Percentiles rank a stretch among this genome's conserved stretches.
These are phyloP conservation scores for Sodiomyces alkalinus DNA, from an alignment of 2,329 filamentous ascomycete genomes.

Conservation along the genomic window DNA sequence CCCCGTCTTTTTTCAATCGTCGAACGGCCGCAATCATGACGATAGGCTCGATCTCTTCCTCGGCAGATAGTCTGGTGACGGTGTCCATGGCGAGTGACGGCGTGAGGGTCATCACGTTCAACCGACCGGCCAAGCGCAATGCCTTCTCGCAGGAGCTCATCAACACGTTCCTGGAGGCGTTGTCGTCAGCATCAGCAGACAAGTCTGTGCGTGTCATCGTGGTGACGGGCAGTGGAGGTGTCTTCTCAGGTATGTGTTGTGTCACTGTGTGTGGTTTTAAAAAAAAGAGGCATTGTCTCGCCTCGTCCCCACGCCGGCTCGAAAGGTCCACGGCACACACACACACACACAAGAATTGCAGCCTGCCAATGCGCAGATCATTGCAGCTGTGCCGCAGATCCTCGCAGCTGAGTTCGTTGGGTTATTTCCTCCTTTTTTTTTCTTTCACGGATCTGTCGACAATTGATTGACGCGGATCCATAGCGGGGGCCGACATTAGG, in stretches of 20 bases:
- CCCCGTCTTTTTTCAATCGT: neutral
- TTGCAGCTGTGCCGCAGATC: too few relatives aligned
- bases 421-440: too few relatives aligned
- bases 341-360: too few relatives aligned
- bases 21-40: neutral
- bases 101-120: constrained; percentile 32
- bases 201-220: constrained; percentile 17
- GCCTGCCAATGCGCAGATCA: too few relatives aligned
- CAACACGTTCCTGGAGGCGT: constrained; percentile 20
- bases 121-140: constrained; percentile 41
- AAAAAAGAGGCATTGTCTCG: too few relatives aligned
- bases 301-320: too few relatives aligned
- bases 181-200: constrained; percentile 12
- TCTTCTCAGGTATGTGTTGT: constrained; percentile 15
- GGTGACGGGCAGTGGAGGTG: constrained; percentile 18
- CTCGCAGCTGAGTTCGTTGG: too few relatives aligned
- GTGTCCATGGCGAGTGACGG: constrained; percentile 15
- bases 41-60: too few relatives aligned
- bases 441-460: too few relatives aligned
- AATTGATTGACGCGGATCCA: too few relatives aligned
- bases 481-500: constrained; percentile 1
- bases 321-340: too few relatives aligned
- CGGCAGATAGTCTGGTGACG: too few relatives aligned
- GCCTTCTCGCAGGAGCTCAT: constrained; percentile 37
- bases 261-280: neutral